Percentiles rank a stretch among this genome's conserved stretches.
Conservation (phyloP, 2,329 filamentous ascomycete species). For the Phaeosphaeria sp. region DNA sequence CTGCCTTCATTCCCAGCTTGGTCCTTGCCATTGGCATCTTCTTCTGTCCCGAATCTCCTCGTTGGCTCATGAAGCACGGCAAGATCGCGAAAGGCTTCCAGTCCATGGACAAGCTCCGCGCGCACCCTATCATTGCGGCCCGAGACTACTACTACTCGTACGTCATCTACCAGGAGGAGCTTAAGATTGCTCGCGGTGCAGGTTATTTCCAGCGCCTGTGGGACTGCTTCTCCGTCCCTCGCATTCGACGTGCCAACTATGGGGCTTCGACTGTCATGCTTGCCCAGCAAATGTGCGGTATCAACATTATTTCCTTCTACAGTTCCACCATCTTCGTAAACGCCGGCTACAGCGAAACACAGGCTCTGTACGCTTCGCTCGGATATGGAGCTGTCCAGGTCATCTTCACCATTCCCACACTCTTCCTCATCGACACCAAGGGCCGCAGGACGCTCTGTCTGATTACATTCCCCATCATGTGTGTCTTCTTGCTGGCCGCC, state of each 20-base stretch:
- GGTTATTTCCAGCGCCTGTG: slow-evolving; percentile 52
- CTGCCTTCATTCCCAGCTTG: slow-evolving; percentile 38
- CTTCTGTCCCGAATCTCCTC: slow-evolving; percentile 38
- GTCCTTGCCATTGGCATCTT: slow-evolving; percentile 40
- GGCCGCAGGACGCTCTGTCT: slow-evolving; percentile 43
- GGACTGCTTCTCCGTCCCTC: slow-evolving; percentile 55
- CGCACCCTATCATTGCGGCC: slow-evolving; percentile 43
- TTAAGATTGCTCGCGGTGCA: slow-evolving; percentile 39
- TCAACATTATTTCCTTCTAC: slow-evolving; percentile 82
- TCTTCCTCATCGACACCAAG: slow-evolving; percentile 50
- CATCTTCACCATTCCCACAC: slow-evolving; percentile 45
- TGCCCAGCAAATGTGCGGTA: slow-evolving; percentile 51
- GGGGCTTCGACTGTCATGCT: slow-evolving; percentile 51
- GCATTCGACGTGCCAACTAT: slow-evolving; percentile 48
- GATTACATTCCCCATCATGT: slow-evolving; percentile 48
- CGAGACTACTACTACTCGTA: slow-evolving; percentile 49
- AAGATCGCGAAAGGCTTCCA: slow-evolving; percentile 52
- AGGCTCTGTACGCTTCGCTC: slow-evolving; percentile 46
- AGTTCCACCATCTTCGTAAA: slow-evolving; percentile 76
- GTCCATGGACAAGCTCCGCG: slow-evolving; percentile 55
- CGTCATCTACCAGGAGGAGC: slow-evolving; percentile 45
- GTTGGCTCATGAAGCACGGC: slow-evolving; percentile 48
- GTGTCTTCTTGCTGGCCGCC: slow-evolving; percentile 43
- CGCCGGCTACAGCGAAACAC: slow-evolving; percentile 31
- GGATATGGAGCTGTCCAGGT: slow-evolving; percentile 47